Evolutionary conservation across 306 rosid genomes (phyloP).

Genomic region (Medicago lupulina): DNA sequence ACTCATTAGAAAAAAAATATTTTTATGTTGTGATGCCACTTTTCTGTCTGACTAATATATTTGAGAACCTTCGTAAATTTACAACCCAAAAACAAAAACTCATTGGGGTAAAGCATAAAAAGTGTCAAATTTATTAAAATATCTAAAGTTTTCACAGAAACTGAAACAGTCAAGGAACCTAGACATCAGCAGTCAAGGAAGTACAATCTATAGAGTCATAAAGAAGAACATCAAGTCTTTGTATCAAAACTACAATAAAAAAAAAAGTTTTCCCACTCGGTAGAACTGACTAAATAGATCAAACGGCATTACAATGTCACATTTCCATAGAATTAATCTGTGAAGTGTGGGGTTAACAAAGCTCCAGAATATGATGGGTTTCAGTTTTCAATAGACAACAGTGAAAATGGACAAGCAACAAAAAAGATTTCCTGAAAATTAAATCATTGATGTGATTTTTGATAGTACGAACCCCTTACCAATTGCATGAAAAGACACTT

Average conservation of each 20-base stretch:
- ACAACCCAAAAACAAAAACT: background rate
- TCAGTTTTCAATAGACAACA: background rate
- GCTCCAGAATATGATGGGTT: background rate
- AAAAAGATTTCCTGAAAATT: background rate
- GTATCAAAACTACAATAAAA: constrained; percentile 1
- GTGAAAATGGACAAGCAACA: constrained; percentile 11
- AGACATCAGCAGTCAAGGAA: constrained; percentile 2
- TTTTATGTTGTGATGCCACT: background rate
- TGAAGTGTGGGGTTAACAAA: background rate
- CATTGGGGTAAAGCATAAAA: constrained; percentile 15
- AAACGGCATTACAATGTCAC: background rate
- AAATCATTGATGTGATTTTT: background rate
- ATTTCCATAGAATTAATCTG: background rate
- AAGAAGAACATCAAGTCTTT: background rate
- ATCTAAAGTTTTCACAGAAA: background rate
- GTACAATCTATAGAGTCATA: background rate
- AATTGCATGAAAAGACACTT: constrained; percentile 92
- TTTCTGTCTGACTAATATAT: constrained; percentile 20
- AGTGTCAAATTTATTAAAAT: background rate
- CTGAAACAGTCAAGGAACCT: background rate
- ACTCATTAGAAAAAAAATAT: constrained; percentile 20
- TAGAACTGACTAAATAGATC: too few relatives aligned
- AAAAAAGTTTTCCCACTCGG: background rate
- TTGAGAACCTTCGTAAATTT: constrained; percentile 38
- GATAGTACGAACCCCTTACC: constrained; percentile 58